Percentiles rank a stretch among this genome's conserved stretches.
Conservation (phyloP, 78 protist species). For the Protostelium mycophagum region DNA sequence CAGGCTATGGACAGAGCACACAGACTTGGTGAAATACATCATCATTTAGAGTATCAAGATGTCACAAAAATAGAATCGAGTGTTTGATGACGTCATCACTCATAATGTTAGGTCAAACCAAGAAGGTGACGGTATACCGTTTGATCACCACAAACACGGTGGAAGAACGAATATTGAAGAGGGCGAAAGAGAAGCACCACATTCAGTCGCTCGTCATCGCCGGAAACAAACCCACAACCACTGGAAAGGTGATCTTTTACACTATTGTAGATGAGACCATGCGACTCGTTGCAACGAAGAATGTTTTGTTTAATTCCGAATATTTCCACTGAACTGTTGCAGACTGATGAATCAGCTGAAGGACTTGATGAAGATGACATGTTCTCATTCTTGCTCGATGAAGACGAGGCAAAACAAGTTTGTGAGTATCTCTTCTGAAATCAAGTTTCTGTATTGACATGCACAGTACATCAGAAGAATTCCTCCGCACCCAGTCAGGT, state of each 20-base stretch:
- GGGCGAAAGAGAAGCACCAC: slow-evolving; percentile 86
- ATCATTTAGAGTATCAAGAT: neutral
- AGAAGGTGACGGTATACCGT: slow-evolving; percentile 85
- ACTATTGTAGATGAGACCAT: no score
- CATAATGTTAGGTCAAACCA: slow-evolving; percentile 60
- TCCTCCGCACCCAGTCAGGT: no score
- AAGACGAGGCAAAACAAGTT: slow-evolving; percentile 63
- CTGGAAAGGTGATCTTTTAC: no score
- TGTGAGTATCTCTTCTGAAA: no score
- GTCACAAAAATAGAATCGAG: neutral
- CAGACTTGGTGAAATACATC: slow-evolving; percentile 70
- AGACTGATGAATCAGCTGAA: slow-evolving; percentile 15
- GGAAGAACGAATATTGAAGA: slow-evolving; percentile 84
- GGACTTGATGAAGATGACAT: slow-evolving; percentile 46
- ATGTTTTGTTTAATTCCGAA: no score
- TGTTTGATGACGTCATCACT: neutral
- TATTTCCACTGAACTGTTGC: no score
- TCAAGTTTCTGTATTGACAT: no score
- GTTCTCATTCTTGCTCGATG: slow-evolving; percentile 66
- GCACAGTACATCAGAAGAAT: no score
- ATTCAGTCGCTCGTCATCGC: slow-evolving; percentile 81
- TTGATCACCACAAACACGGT: slow-evolving; percentile 78
- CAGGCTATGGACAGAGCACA: slow-evolving; percentile 96
- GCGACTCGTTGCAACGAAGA: no score
- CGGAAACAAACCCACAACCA: slow-evolving; percentile 38